phyloP scores from a whole-genome alignment of 805 yeast species.

The Yarrowia osloensis region DNA sequence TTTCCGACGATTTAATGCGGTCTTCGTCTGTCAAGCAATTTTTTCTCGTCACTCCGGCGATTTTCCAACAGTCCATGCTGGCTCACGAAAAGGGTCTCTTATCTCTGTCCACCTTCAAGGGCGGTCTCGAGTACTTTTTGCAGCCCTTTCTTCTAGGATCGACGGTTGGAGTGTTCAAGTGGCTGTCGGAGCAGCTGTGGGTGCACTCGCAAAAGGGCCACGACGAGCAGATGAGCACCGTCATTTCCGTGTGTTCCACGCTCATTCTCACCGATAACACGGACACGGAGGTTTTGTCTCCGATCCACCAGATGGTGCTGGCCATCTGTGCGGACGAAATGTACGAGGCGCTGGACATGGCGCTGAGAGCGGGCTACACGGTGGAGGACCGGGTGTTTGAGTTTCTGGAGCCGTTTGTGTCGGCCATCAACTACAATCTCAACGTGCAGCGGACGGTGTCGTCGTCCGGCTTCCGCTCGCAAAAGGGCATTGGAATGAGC shows the following conservation, averaged over 20 bases:
- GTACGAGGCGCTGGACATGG: conserved; percentile 35
- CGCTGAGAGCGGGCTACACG: conserved; percentile 29
- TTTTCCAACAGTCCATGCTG: conserved; percentile 69
- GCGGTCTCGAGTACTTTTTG: conserved; percentile 83
- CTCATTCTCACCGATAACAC: conserved; percentile 48
- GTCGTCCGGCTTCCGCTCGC: conserved; percentile 21
- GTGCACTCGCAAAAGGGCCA: conserved; percentile 12
- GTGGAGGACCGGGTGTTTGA: conserved; percentile 31
- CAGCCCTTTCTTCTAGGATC: conserved; percentile 73
- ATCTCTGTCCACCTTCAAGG: conserved; percentile 60
- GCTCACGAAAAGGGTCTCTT: conserved; percentile 60
- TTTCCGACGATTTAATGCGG: conserved; percentile 79
- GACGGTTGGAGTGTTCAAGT: conserved; percentile 56
- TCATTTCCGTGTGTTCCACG: conserved; percentile 45
- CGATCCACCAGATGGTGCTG: conserved; percentile 49
- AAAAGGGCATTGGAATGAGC: conserved; percentile 19
- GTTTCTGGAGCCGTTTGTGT: conserved; percentile 32
- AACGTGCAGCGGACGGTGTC: conserved; percentile 3
- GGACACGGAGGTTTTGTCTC: conserved; percentile 49
- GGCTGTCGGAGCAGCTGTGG: conserved; percentile 50
- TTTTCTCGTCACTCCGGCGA: conserved; percentile 66
- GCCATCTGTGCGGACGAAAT: conserved; percentile 39
- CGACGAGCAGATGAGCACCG: conserved; percentile 36
- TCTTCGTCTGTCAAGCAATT: conserved; percentile 67
- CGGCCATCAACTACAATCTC: conserved; percentile 22